Conservation (phyloP, 371 early-diverging fungal genomes). For the Rhizopus arrhizus region DNA sequence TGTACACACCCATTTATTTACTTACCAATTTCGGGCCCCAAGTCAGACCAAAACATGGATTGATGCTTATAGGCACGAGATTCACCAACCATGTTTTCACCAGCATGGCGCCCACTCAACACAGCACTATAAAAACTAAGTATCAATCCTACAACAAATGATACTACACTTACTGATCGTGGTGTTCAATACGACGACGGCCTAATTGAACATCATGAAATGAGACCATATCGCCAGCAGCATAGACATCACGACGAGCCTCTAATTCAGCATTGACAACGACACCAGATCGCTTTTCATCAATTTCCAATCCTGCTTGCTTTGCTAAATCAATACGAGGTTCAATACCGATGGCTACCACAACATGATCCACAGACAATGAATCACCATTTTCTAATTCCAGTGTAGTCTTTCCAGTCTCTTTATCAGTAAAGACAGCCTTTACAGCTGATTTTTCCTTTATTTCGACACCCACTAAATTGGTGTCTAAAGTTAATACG, state of each 20-base stretch:
- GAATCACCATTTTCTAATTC: constrained; percentile 49
- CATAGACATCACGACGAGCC: constrained; percentile 72
- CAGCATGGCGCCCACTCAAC: constrained; percentile 71
- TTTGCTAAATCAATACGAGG: constrained; percentile 71
- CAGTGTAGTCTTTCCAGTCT: constrained; percentile 54
- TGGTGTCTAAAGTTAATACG: neutral
- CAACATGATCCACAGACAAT: constrained; percentile 66
- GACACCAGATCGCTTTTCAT: constrained; percentile 68
- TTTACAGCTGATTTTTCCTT: constrained; percentile 52
- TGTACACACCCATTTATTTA: neutral
- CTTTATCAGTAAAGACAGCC: constrained; percentile 36
- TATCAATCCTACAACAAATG: neutral
- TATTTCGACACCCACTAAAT: constrained; percentile 65
- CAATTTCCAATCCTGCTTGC: constrained; percentile 73
- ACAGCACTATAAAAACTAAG: constrained; percentile 51
- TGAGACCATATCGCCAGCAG: constrained; percentile 76
- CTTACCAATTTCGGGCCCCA: constrained; percentile 66
- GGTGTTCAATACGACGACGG: constrained; percentile 78
- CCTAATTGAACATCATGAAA: constrained; percentile 79
- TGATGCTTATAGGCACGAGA: constrained; percentile 71
- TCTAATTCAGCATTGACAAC: constrained; percentile 79
- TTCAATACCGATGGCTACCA: constrained; percentile 74
- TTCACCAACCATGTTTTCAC: constrained; percentile 70
- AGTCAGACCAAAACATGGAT: constrained; percentile 81
- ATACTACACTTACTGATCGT: constrained; percentile 54